Conservation (phyloP, 495 filamentous ascomycete species). For the Cercophora scortea region DNA sequence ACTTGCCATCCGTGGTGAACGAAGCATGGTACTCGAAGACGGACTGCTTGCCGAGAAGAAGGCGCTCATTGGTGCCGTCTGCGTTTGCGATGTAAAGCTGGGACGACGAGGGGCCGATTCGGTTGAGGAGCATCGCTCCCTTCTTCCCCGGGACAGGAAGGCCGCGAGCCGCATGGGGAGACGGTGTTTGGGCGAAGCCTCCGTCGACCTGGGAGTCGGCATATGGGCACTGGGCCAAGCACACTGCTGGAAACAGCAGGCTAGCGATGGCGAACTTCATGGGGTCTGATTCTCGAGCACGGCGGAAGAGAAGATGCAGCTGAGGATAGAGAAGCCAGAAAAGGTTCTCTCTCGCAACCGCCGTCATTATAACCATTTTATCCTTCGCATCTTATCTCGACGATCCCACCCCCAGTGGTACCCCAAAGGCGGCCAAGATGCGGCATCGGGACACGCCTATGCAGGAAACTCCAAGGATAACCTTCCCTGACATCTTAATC, state of each 20-base stretch:
- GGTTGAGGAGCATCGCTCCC: neutral
- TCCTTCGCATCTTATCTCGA: no score
- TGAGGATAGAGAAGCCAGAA: no score
- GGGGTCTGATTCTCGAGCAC: neutral
- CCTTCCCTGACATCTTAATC: no score
- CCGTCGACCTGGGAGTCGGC: neutral
- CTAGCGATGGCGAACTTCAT: neutral
- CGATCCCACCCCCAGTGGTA: no score
- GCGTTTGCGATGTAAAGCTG: neutral
- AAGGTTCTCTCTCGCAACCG: no score
- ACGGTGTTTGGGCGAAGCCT: neutral
- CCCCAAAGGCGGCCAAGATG: no score
- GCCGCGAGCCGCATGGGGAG: neutral
- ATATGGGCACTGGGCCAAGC: neutral
- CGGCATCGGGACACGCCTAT: no score
- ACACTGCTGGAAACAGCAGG: neutral
- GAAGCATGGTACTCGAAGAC: neutral
- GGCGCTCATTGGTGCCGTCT: neutral
- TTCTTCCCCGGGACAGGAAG: neutral
- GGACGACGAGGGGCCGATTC: neutral
- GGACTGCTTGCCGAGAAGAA: neutral
- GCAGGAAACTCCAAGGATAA: no score
- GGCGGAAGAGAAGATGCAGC: no score
- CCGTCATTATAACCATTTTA: no score
- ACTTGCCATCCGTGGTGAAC: neutral